These are phyloP conservation scores for Boletus speciosus DNA, from an alignment of 768 basidiomycete genomes.

Conservation along the genomic window DNA sequence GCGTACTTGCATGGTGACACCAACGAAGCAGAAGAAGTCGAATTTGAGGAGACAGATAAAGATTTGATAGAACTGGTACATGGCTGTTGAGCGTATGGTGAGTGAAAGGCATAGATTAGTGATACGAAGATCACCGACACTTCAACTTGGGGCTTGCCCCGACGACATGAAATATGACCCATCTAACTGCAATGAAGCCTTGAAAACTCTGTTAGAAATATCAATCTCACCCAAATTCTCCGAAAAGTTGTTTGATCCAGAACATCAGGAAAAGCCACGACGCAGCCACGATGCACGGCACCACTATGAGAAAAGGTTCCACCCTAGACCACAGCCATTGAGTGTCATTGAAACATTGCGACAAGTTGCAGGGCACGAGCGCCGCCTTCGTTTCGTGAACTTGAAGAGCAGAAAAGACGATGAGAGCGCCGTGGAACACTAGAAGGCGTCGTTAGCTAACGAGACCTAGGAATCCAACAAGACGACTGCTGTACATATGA, in stretches of 20 bases:
- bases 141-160: slow-evolving; percentile 85
- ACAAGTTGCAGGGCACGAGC: slow-evolving; percentile 35
- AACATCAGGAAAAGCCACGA: slow-evolving; percentile 67
- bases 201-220: not conserved
- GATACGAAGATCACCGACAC: slow-evolving; percentile 42
- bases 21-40: slow-evolving; percentile 84
- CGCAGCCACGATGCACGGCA: slow-evolving; percentile 63
- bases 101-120: not conserved
- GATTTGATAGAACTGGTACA: slow-evolving; percentile 88
- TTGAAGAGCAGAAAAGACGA: slow-evolving; percentile 74
- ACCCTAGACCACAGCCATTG: slow-evolving; percentile 59
- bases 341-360: slow-evolving; percentile 46
- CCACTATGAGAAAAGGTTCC: slow-evolving; percentile 65
- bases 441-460: slow-evolving; percentile 4
- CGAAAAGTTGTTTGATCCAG: slow-evolving; percentile 67
- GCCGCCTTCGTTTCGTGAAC: slow-evolving; percentile 70
- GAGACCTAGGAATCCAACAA: not conserved
- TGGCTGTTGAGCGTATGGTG: slow-evolving; percentile 44
- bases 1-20: slow-evolving; percentile 82
- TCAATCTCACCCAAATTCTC: slow-evolving; percentile 71
- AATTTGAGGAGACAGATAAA: slow-evolving; percentile 86
- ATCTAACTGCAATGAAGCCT: slow-evolving; percentile 42
- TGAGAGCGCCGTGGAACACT: slow-evolving; percentile 72
- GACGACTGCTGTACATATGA: slow-evolving; percentile 49
- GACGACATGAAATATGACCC: slow-evolving; percentile 89